Evolutionary conservation across 192 early-diverging fungal species (phyloP), one percentile per base, ranked within the genome.

Genomic region (Entomortierella parvispora): DNA sequence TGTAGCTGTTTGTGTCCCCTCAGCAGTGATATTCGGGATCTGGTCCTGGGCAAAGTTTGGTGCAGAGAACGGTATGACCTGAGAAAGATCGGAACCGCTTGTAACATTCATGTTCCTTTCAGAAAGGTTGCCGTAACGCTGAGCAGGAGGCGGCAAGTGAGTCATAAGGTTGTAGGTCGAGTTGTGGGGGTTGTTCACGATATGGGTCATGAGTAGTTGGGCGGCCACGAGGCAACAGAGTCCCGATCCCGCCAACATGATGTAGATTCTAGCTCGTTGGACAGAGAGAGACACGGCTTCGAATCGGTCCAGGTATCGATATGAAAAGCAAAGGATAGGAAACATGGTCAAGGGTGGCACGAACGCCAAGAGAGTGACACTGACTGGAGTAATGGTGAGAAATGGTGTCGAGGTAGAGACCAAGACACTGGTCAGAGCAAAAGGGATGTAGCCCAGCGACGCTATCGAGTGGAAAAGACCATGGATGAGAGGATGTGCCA

Each of bases 221-320:
- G 55, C 42, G 2, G 57, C 74, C 18, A 77, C 53, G 0, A 77
- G 31, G 40, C 68, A 45, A 32, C 65, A 77, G 12, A 77, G 33
- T 3, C 74, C 65, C 1, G 61, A 68, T 22, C 74, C 74, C 8
- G 74, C 74, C n/a, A 77, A 23, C 53, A 68, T 77, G 31, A 77
- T 31, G 44, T 77, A 77, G 15, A 55, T 68, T 55, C 74, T 49
- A 3, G 74, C 74, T 7, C 74, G 53, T 32, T 68, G 74, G 0
- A 68, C 55, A 1, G 74, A 58, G 29, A 77, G 23, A 1, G 74
- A 77, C 5, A 77, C 59, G 37, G 51, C 40, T 2, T 46, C 18
- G 40, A 77, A 77, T 26, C 61, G 52, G 15, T 77, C 74, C 47
- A 77, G 49, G 26, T 53, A 64, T 0, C 74, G 65, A 9, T 77